Percentiles rank a stretch among this genome's conserved stretches.
Evolutionary conservation across 2,329 filamentous ascomycete species (phyloP).

Genomic region (Knoxdaviesia proteae): DNA sequence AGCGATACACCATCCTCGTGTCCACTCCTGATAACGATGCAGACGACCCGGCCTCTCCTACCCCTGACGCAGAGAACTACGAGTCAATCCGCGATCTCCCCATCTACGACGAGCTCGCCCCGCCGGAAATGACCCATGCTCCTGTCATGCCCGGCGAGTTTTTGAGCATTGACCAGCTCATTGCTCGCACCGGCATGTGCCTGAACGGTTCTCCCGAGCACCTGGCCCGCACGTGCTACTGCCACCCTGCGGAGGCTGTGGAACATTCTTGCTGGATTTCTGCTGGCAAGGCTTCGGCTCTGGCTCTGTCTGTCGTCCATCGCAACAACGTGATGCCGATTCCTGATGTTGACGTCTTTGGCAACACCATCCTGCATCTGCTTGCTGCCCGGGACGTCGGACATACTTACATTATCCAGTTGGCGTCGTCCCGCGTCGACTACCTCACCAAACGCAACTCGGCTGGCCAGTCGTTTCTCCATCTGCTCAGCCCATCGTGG

Average conservation of each 20-base stretch:
- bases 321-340: too few species aligned
- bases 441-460: slow-evolving; percentile 13
- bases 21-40: not conserved
- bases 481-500: slow-evolving; percentile 18
- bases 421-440: slow-evolving; percentile 8
- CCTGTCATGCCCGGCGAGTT: slow-evolving; percentile 27
- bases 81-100: slow-evolving; percentile 8
- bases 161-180: slow-evolving; percentile 13
- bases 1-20: slow-evolving; percentile 15
- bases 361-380: slow-evolving; percentile 26
- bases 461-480: slow-evolving; percentile 26
- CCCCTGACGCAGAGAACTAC: not conserved
- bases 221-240: slow-evolving; percentile 10
- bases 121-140: slow-evolving; percentile 3
- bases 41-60: not conserved
- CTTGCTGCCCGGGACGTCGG: slow-evolving; percentile 17
- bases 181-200: slow-evolving; percentile 6
- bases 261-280: slow-evolving; percentile 11
- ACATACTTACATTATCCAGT: slow-evolving; percentile 6
- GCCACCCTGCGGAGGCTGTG: slow-evolving; percentile 9
- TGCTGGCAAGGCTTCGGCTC: too few species aligned
- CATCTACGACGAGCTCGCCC: slow-evolving; percentile 12
- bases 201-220: slow-evolving; percentile 8
- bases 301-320: too few species aligned
- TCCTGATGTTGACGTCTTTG: slow-evolving; percentile 17